These are phyloP conservation scores for Puccinia brachypodii DNA, from an alignment of 1,284 basidiomycete species.

Conservation along the genomic window DNA sequence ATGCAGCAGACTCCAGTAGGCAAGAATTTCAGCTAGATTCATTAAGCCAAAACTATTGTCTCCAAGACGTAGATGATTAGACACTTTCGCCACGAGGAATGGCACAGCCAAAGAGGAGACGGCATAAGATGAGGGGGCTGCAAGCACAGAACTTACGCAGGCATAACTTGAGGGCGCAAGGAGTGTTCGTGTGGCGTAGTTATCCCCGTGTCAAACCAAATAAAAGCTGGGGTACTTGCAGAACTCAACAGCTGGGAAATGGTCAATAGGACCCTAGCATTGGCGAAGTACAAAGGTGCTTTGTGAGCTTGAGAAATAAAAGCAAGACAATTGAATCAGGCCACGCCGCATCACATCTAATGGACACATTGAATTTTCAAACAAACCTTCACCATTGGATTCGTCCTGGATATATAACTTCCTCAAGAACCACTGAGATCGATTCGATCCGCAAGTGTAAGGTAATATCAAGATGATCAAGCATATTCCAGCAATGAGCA, in stretches of 20 bases:
- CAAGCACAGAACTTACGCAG: background rate
- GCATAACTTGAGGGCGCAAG: conserved; percentile 18
- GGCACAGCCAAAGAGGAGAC: background rate
- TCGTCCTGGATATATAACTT: background rate
- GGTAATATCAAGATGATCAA: conserved; percentile 15
- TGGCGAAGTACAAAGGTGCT: conserved; percentile 1
- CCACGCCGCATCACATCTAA: background rate
- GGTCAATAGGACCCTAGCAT: background rate
- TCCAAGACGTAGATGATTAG: background rate
- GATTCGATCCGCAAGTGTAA: background rate
- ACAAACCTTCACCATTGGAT: background rate
- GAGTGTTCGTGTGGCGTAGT: background rate
- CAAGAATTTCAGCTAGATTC: conserved; percentile 13
- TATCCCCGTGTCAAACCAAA: background rate
- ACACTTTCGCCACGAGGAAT: background rate
- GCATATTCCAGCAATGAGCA: conserved; percentile 5
- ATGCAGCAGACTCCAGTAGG: conserved; percentile 6
- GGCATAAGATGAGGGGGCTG: background rate
- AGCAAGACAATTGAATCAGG: background rate
- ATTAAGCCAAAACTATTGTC: background rate
- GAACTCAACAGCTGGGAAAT: background rate
- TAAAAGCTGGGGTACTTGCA: conserved; percentile 4
- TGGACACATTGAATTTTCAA: background rate
- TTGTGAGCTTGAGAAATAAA: background rate
- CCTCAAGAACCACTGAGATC: conserved; percentile 2